Percentiles rank a stretch among this genome's conserved stretches.
Conservation (phyloP, 352 stramenopile genomes). For the Globisporangium splendens region DNA sequence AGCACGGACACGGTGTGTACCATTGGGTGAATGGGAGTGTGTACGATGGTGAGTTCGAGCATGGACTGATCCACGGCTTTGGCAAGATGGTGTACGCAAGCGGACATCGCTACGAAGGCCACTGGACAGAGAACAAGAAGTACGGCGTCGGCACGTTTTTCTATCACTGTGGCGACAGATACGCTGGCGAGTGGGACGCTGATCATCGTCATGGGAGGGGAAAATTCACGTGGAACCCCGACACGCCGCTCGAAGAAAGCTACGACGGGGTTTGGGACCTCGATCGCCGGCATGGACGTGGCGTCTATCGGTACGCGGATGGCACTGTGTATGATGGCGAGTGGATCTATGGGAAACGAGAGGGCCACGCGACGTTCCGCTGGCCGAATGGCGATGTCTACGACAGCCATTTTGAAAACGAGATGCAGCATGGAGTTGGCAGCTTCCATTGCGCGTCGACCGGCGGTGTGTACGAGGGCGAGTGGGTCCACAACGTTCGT, state of each 20-base stretch:
- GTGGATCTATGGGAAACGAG: conserved; percentile 56
- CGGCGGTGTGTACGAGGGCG: conserved; percentile 65
- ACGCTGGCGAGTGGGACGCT: conserved; percentile 62
- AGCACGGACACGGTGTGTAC: conserved; percentile 58
- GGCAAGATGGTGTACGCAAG: conserved; percentile 62
- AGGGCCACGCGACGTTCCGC: conserved; percentile 74
- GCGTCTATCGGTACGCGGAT: conserved; percentile 60
- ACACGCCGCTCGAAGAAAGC: conserved; percentile 48
- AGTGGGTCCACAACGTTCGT: conserved; percentile 83
- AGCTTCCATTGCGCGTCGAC: conserved; percentile 51
- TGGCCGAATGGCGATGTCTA: conserved; percentile 89
- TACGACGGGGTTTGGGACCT: conserved; percentile 78
- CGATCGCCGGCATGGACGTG: conserved; percentile 58
- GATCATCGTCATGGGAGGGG: conserved; percentile 57
- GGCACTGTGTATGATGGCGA: conserved; percentile 62
- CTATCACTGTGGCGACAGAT: conserved; percentile 83
- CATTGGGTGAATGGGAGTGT: conserved; percentile 76
- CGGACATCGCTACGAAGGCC: conserved; percentile 58
- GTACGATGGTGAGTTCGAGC: conserved; percentile 69
- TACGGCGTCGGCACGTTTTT: conserved; percentile 76
- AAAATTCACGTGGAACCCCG: conserved; percentile 60
- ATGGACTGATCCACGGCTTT: conserved; percentile 57
- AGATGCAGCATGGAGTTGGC: conserved; percentile 79
- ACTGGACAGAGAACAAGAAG: conserved; percentile 66
- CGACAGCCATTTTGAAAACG: conserved; percentile 67